Conservation (phyloP, 2,329 filamentous ascomycete species). For the Metarhizium album region DNA sequence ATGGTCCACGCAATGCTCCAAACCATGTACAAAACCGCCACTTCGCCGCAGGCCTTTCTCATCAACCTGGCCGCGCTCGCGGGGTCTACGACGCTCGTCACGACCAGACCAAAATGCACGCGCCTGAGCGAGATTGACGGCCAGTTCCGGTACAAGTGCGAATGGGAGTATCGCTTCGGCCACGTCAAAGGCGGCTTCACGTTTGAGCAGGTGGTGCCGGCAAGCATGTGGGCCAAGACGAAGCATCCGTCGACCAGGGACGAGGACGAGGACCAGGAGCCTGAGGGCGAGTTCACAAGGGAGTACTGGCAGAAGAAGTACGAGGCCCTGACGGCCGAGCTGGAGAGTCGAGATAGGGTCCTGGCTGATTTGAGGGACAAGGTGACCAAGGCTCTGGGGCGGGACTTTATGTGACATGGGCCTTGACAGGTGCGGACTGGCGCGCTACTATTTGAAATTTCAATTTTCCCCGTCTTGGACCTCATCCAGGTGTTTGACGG, state of each 20-base stretch:
- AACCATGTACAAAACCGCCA: constrained; percentile 38
- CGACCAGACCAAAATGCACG: constrained; percentile 27
- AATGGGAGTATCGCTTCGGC: constrained; percentile 47
- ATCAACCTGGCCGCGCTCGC: constrained; percentile 48
- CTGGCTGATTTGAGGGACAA: constrained; percentile 31
- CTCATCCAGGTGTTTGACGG: too few species aligned
- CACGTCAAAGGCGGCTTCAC: constrained; percentile 40
- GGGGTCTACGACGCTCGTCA: constrained; percentile 41
- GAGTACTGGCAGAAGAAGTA: constrained; percentile 43
- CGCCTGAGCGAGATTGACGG: constrained; percentile 32
- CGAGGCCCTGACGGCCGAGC: constrained; percentile 44
- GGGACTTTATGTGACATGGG: constrained; percentile 10
- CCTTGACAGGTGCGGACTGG: not conserved
- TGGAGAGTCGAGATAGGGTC: constrained; percentile 48
- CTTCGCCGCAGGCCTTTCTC: constrained; percentile 43
- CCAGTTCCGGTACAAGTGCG: constrained; percentile 36
- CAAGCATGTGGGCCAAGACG: constrained; percentile 29
- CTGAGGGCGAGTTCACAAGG: constrained; percentile 15
- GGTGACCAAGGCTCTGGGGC: constrained; percentile 28
- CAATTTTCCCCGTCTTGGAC: not conserved
- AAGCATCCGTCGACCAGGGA: constrained; percentile 10
- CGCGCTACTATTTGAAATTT: not conserved
- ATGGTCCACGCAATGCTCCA: constrained; percentile 44
- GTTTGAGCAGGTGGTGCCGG: constrained; percentile 37
- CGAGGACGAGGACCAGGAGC: constrained; percentile 8